phyloP scores from a whole-genome alignment of 2,329 filamentous ascomycete genomes.

The Aspergillus quadricinctus region DNA sequence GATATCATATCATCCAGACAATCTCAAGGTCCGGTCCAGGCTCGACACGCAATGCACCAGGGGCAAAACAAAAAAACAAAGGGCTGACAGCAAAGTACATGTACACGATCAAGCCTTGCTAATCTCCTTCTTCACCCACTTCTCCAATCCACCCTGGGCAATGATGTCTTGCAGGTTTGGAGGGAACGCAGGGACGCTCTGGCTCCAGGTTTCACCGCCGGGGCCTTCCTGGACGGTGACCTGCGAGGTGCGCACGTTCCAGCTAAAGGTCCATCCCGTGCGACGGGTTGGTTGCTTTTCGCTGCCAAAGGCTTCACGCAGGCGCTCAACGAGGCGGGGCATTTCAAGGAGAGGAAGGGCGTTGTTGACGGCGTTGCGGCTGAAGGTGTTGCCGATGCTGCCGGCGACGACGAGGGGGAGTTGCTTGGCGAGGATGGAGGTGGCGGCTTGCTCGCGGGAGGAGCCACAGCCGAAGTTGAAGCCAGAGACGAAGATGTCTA shows the following conservation, averaged over 20 bases:
- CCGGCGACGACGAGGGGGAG: conserved; percentile 77
- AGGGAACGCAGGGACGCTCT: conserved; percentile 78
- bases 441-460: conserved; percentile 82
- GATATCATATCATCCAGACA: not conserved
- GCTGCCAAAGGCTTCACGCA: conserved; percentile 34
- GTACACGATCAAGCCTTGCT: not conserved
- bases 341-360: conserved; percentile 37
- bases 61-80: not conserved
- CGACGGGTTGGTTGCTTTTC: conserved; percentile 55
- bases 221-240: conserved; percentile 68
- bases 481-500: conserved; percentile 76
- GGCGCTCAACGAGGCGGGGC: conserved; percentile 29
- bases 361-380: conserved; percentile 51
- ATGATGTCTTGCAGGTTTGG: conserved; percentile 86
- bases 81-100: not conserved
- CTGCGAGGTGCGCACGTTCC: conserved; percentile 71
- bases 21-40: not conserved
- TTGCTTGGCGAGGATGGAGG: conserved; percentile 73
- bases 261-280: conserved; percentile 78
- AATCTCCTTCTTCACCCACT: conserved; percentile 74
- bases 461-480: conserved; percentile 86
- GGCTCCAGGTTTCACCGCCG: conserved; percentile 64
- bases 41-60: not conserved
- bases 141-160: conserved; percentile 70
- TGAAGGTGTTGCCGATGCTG: conserved; percentile 81